These are phyloP conservation scores for Fusarium pseudonygamai DNA, from an alignment of 2,329 filamentous ascomycete species.

Conservation along the genomic window DNA sequence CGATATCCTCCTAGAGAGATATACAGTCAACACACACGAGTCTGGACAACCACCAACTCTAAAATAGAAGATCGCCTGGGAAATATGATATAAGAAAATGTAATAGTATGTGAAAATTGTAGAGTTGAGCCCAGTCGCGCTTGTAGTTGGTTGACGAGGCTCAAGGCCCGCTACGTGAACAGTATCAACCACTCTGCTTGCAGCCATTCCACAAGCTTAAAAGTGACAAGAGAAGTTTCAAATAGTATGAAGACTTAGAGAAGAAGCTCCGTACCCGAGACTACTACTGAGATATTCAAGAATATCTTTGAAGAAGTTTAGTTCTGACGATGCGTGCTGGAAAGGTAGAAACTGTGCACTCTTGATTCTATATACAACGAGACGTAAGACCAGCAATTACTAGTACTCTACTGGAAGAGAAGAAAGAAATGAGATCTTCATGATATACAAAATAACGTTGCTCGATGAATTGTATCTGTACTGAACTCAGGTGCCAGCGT, in stretches of 20 bases:
- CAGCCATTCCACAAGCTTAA: not conserved
- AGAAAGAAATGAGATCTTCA: rapidly evolving
- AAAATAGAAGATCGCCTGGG: rapidly evolving
- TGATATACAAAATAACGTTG: not conserved
- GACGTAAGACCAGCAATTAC: too few species aligned
- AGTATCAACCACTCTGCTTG: not conserved
- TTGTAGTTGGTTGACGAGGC: not conserved
- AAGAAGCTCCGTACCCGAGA: not conserved
- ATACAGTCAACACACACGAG: not conserved
- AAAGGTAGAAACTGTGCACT: rapidly evolving
- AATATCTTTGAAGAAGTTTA: not conserved
- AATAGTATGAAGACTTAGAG: not conserved
- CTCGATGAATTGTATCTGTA: not conserved
- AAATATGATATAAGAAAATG: rapidly evolving
- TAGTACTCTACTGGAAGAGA: rapidly evolving
- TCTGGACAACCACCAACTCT: not conserved
- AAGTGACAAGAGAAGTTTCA: not conserved
- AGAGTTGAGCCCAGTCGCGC: not conserved
- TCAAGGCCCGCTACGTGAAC: not conserved
- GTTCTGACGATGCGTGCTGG: too few species aligned
- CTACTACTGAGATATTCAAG: too few species aligned
- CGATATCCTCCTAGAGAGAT: not conserved
- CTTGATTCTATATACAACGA: not conserved
- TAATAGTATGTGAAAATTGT: too few species aligned
- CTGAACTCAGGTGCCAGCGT: not conserved